phyloP scores from a whole-genome alignment of 2,329 filamentous ascomycete species.

The Gyromitra esculenta region DNA sequence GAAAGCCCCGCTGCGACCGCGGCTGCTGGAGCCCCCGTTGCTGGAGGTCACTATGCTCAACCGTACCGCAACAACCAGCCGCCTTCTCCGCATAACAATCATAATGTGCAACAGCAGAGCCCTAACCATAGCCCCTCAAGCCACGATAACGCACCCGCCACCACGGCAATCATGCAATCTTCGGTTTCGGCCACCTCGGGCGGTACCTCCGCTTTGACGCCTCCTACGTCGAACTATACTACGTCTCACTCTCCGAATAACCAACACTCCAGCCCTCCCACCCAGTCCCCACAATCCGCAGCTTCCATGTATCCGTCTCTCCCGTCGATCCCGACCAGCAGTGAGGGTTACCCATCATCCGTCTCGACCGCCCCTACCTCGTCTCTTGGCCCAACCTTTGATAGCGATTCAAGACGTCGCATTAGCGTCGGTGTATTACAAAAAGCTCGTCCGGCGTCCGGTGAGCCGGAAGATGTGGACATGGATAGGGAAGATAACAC shows the following conservation, averaged over 20 bases:
- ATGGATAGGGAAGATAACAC: constrained; percentile 48
- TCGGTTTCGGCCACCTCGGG: constrained; percentile 45
- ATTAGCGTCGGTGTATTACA: constrained; percentile 75
- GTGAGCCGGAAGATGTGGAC: constrained; percentile 59
- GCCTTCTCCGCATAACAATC: constrained; percentile 47
- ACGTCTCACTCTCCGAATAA: constrained; percentile 53
- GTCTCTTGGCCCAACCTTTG: constrained; percentile 75
- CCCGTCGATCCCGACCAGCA: constrained; percentile 74
- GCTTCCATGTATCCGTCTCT: constrained; percentile 77
- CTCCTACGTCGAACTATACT: constrained; percentile 52
- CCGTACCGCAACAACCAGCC: constrained; percentile 47
- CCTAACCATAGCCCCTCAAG: constrained; percentile 45
- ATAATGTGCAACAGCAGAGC: constrained; percentile 46
- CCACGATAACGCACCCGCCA: constrained; percentile 49
- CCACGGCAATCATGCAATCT: constrained; percentile 50
- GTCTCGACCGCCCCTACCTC: constrained; percentile 73
- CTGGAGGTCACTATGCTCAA: constrained; percentile 43
- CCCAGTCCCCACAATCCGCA: constrained; percentile 55
- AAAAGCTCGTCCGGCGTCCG: constrained; percentile 63
- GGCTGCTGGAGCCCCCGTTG: constrained; percentile 71
- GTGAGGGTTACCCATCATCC: constrained; percentile 70
- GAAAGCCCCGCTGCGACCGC: constrained; percentile 87
- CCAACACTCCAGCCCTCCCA: constrained; percentile 53
- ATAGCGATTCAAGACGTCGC: constrained; percentile 71
- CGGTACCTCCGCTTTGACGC: constrained; percentile 50